phyloP scores from a whole-genome alignment of 176 grass and related monocot genomes.

The Oropetium thomaeum region DNA sequence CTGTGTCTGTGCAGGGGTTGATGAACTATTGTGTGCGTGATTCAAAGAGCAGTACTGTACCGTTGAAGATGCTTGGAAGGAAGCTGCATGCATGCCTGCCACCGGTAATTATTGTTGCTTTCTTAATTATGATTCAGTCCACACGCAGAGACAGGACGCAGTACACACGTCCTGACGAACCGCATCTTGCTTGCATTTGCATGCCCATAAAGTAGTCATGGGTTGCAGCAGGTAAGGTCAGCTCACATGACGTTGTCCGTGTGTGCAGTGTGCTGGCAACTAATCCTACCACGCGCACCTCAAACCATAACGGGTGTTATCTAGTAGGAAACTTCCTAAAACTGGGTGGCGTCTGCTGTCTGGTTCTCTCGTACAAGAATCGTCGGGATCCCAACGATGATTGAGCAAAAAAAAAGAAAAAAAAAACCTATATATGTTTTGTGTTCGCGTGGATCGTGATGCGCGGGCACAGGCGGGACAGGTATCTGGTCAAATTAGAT shows the following conservation, averaged over 20 bases:
- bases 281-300: slow-evolving; percentile 5
- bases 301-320: not conserved
- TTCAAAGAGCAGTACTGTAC: not conserved
- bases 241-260: not conserved
- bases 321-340: slow-evolving; percentile 19
- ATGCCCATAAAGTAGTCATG: not conserved
- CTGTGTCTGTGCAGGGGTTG: too few species aligned
- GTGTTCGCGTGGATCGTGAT: not conserved
- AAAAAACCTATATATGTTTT: too few species aligned
- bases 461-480: not conserved
- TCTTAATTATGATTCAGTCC: not conserved
- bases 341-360: not conserved
- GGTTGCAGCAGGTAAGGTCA: not conserved
- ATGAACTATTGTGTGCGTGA: too few species aligned
- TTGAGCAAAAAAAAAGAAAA: too few species aligned
- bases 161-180: not conserved
- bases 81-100: too few species aligned
- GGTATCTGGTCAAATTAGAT: not conserved
- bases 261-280: too few species aligned
- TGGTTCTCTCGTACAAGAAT: not conserved
- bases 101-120: slow-evolving; percentile 10
- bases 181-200: not conserved
- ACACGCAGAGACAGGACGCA: not conserved
- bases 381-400: not conserved
- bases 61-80: slow-evolving; percentile 8